Percentiles rank a stretch among this genome's conserved stretches.
Conservation (phyloP, 1,284 basidiomycete genomes). For the Hemileia vastatrix region DNA sequence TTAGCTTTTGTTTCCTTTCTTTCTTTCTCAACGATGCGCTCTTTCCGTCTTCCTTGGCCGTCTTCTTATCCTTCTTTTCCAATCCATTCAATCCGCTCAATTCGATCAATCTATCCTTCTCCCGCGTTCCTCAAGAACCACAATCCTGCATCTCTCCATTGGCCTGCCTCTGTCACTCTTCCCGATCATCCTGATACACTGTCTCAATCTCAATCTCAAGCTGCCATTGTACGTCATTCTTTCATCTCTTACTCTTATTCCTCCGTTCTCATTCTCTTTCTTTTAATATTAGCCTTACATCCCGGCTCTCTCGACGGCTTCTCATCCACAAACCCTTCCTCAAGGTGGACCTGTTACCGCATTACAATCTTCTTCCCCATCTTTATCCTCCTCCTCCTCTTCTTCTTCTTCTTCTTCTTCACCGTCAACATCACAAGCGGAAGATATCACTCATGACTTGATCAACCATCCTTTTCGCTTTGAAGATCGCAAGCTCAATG, state of each 20-base stretch:
- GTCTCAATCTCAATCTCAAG: constrained; percentile 3
- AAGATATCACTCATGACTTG: not conserved
- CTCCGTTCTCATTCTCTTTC: not conserved
- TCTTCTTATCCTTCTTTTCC: too few species aligned
- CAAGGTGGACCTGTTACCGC: constrained; percentile 9
- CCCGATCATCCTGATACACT: constrained; percentile 8
- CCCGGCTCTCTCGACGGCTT: constrained; percentile 14
- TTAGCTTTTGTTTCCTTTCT: too few species aligned
- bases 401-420: not conserved
- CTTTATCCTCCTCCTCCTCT: not conserved
- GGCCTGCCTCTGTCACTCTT: constrained; percentile 16
- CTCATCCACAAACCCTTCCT: constrained; percentile 17
- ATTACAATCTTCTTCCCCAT: too few species aligned
- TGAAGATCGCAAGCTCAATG: constrained; percentile 16
- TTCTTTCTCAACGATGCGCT: too few species aligned
- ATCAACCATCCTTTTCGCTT: constrained; percentile 1
- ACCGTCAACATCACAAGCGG: not conserved
- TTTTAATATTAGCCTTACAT: constrained; percentile 9
- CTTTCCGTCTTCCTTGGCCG: too few species aligned
- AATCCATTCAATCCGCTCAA: too few species aligned
- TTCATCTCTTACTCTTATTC: not conserved
- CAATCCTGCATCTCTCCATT: too few species aligned
- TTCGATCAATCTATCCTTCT: too few species aligned
- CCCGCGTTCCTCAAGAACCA: too few species aligned
- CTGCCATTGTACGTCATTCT: not conserved